phyloP scores from a whole-genome alignment of 2,329 filamentous ascomycete species.

The Trichoderma sp. region DNA sequence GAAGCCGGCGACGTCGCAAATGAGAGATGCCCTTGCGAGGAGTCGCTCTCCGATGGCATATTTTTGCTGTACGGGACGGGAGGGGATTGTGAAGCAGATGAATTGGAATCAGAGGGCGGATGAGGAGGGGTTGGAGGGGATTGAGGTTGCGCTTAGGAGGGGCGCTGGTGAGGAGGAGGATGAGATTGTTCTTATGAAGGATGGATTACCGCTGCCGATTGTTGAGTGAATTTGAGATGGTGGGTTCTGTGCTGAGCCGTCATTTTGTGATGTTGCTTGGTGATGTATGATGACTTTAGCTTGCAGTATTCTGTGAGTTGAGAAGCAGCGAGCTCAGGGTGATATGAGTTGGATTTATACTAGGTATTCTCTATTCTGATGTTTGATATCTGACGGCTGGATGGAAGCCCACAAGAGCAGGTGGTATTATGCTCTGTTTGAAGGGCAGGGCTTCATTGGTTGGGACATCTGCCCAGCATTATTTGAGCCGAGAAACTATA shows the following conservation, averaged over 20 bases:
- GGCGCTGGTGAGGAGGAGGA: neutral
- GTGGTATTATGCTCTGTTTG: neutral
- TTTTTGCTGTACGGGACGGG: slow-evolving; percentile 62
- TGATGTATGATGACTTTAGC: neutral
- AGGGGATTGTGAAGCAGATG: slow-evolving; percentile 63
- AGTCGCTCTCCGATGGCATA: slow-evolving; percentile 75
- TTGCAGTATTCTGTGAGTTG: neutral
- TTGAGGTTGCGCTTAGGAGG: slow-evolving; percentile 56
- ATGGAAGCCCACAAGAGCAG: neutral
- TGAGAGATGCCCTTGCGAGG: slow-evolving; percentile 70
- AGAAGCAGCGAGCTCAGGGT: neutral
- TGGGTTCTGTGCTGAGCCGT: neutral
- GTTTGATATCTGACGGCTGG: neutral
- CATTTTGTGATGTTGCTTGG: neutral
- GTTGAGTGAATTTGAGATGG: neutral
- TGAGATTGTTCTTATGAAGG: slow-evolving; percentile 20
- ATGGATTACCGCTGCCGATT: slow-evolving; percentile 15
- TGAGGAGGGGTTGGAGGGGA: slow-evolving; percentile 63
- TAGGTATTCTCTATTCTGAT: neutral
- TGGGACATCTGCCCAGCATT: neutral
- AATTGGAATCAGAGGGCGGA: slow-evolving; percentile 72
- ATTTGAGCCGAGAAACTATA: neutral
- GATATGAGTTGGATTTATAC: neutral
- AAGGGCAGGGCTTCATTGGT: neutral
- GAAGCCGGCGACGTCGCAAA: slow-evolving; percentile 74